Percentiles rank a stretch among this genome's conserved stretches.
Conservation (phyloP, 2,329 filamentous ascomycete genomes). For the Diaporthe ilicicola region DNA sequence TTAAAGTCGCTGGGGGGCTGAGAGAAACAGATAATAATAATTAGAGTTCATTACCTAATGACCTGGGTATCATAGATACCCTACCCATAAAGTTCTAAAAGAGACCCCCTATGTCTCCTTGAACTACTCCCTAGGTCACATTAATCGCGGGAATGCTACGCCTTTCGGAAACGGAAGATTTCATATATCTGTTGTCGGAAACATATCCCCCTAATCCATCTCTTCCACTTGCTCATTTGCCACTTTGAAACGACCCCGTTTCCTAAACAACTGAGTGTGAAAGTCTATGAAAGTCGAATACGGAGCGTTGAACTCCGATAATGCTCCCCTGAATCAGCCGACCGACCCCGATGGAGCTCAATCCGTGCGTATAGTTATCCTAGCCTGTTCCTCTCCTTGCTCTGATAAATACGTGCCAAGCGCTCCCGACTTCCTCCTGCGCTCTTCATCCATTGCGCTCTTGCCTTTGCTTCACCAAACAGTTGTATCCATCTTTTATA, state of each 20-base stretch:
- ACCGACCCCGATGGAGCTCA: not conserved
- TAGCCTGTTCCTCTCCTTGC: not conserved
- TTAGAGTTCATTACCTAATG: not conserved
- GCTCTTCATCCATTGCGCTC: too few species aligned
- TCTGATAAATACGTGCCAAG: not conserved
- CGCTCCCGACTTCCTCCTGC: not conserved
- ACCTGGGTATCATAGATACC: not conserved
- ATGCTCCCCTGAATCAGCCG: conserved; percentile 1
- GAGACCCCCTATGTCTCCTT: not conserved
- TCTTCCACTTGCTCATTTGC: not conserved
- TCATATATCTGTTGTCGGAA: not conserved
- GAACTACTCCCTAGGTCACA: not conserved
- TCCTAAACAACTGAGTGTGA: not conserved
- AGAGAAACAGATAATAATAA: not conserved
- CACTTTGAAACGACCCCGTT: not conserved
- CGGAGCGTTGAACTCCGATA: not conserved
- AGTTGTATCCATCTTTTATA: not conserved
- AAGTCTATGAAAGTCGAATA: not conserved
- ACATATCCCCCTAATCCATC: not conserved
- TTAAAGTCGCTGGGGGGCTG: not conserved
- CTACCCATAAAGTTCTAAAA: not conserved
- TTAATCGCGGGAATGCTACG: not conserved
- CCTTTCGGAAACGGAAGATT: not conserved
- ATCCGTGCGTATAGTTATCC: not conserved
- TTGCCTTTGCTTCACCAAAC: not conserved